Percentiles rank a stretch among this genome's conserved stretches.
Conservation (phyloP, 2,329 filamentous ascomycete genomes). For the Cadophora luteo-olivacea region DNA sequence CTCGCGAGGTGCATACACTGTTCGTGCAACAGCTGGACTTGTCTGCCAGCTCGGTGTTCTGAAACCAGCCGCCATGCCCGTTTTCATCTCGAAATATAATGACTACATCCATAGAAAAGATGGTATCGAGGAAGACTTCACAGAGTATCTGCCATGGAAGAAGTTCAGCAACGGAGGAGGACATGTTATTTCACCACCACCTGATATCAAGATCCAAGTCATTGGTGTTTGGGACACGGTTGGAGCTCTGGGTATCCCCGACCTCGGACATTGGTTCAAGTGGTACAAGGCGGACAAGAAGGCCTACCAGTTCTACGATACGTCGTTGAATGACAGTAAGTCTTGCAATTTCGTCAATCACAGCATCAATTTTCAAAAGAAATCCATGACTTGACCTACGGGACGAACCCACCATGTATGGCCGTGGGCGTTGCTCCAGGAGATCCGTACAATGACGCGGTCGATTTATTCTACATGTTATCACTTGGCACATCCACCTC, state of each 20-base stretch:
- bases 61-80: slow-evolving; percentile 33
- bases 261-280: slow-evolving; percentile 16
- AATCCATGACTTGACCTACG: background rate
- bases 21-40: slow-evolving; percentile 45
- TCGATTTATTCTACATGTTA: too few relatives aligned
- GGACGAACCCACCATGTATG: background rate
- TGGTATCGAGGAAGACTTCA: slow-evolving; percentile 16
- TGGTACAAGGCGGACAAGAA: slow-evolving; percentile 22
- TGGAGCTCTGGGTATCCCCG: slow-evolving; percentile 18
- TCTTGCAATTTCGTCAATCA: slow-evolving; percentile 1
- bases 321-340: slow-evolving; percentile 37
- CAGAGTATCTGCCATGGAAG: background rate
- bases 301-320: slow-evolving; percentile 51
- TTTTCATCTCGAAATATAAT: slow-evolving; percentile 17
- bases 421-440: too few relatives aligned
- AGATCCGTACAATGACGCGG: too few relatives aligned
- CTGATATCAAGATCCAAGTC: slow-evolving; percentile 25
- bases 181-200: background rate
- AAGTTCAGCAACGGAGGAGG: slow-evolving; percentile 9
- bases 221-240: slow-evolving; percentile 33
- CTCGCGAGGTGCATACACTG: slow-evolving; percentile 49
- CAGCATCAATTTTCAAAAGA: background rate
- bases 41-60: slow-evolving; percentile 47
- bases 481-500: slow-evolving; percentile 24
- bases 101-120: slow-evolving; percentile 7